These are phyloP conservation scores for Yarrowia porcina DNA, from an alignment of 805 yeast genomes.

Conservation along the genomic window DNA sequence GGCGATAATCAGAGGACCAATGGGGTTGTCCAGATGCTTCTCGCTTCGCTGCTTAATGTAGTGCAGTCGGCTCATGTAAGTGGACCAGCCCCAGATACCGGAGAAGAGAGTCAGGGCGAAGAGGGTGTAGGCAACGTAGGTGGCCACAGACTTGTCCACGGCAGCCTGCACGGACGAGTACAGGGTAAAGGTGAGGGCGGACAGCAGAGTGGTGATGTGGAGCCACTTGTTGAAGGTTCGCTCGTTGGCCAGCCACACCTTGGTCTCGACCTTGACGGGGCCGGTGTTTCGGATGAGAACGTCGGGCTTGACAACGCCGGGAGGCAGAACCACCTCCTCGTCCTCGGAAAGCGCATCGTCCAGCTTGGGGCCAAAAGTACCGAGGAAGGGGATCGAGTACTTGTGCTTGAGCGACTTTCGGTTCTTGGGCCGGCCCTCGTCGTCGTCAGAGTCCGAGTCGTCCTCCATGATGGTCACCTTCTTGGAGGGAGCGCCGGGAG, in stretches of 20 bases:
- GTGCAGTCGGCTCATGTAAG: constrained; percentile 66
- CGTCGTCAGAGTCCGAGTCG: constrained; percentile 24
- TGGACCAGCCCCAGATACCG: constrained; percentile 84
- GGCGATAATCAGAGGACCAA: constrained; percentile 84
- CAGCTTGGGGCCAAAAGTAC: constrained; percentile 39
- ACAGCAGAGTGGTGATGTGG: constrained; percentile 77
- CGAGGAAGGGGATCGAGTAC: constrained; percentile 33
- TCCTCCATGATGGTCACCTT: constrained; percentile 37
- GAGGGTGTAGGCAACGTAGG: constrained; percentile 69
- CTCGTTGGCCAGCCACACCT: constrained; percentile 98
- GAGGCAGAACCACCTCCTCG: constrained; percentile 81
- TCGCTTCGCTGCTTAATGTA: constrained; percentile 80
- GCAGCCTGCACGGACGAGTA: constrained; percentile 72
- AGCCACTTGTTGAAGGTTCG: constrained; percentile 96
- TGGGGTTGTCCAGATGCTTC: constrained; percentile 79
- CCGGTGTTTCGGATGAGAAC: constrained; percentile 81
- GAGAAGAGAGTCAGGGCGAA: constrained; percentile 78
- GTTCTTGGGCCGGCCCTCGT: constrained; percentile 12
- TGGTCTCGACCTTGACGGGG: constrained; percentile 91
- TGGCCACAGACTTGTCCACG: constrained; percentile 55
- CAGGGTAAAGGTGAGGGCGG: constrained; percentile 80
- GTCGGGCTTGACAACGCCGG: constrained; percentile 83
- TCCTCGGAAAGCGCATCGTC: constrained; percentile 52
- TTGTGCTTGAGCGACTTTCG: constrained; percentile 20
- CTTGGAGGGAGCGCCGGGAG: constrained; percentile 10